Evolutionary conservation across 805 yeast species (phyloP), one percentile per base, ranked within the genome.

Genomic region (Candida namnaoensis): DNA sequence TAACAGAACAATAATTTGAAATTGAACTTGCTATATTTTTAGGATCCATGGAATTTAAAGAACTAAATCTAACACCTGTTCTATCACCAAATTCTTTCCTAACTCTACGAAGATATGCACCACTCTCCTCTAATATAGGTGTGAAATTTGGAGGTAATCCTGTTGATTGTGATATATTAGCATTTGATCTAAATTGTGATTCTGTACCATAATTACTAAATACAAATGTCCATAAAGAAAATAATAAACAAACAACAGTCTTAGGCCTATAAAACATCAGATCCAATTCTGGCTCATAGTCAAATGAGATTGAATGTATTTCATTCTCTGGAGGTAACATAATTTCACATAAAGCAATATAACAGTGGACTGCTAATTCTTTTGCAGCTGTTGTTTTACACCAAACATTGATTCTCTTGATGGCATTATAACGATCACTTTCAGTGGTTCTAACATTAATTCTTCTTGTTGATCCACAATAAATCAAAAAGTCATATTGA

Each of bases 381-480:
- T 63, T 61, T 7, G 72, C 76, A 44, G 62, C 66, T 26, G 51
- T 44, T 14, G 66, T 58, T 12, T 57, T 51, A 4, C 76, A 65
- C 74, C 81, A 73, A 26, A 61, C 68, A 36, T 54, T 48, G 8
- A 78, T 67, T 42, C 76, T 56, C 7, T 55, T 53, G 35, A 62
- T 58, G 19, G 70, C 70, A 5, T 60, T 62, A 9, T 62, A 59
- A 41, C 71, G 61, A 37, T 68, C 71, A 4, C 52, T 44, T n/a
- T 58, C 56, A 1, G 70, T 65, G 10, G 76, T 74, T 15, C 60
- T 62, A 32, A 74, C 79, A 46, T 69, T 78, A 72, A 78, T 73
- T 45, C 81, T 69, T 46, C 76, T 70, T 1, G 84, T 84, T 14
- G 82, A 78, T 0, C 88, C 88, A 11, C 83, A 78, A 53, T 65